phyloP scores from a whole-genome alignment of 2,329 filamentous ascomycete genomes.

The Fusarium piperis region DNA sequence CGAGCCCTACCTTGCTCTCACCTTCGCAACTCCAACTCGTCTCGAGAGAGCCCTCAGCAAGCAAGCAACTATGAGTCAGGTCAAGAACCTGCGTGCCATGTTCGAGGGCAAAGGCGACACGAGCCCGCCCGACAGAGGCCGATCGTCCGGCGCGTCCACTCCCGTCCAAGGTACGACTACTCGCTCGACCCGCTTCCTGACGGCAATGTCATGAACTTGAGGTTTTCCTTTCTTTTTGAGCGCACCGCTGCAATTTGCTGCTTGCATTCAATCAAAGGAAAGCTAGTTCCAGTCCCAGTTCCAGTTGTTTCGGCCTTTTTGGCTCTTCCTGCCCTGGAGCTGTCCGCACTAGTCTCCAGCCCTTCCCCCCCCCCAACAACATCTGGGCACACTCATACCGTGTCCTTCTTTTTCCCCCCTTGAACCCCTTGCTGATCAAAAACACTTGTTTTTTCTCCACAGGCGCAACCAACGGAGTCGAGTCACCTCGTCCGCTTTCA shows the following conservation, averaged over 20 bases:
- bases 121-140: conserved; percentile 74
- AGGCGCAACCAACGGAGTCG: conserved; percentile 50
- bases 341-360: conserved; percentile 27
- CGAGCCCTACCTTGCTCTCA: conserved; percentile 40
- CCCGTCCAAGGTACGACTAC: conserved; percentile 42
- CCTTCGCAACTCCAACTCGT: conserved; percentile 7
- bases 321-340: conserved; percentile 27
- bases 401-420: conserved; percentile 30
- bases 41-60: conserved; percentile 29
- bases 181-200: conserved; percentile 6
- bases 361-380: not conserved
- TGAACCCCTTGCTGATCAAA: conserved; percentile 36
- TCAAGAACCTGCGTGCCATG: conserved; percentile 81
- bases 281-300: conserved; percentile 4
- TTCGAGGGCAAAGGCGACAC: conserved; percentile 78
- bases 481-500: conserved; percentile 73
- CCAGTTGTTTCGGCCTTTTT: not conserved
- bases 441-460: conserved; percentile 26
- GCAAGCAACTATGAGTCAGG: conserved; percentile 67
- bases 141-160: conserved; percentile 67
- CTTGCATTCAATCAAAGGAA: conserved; percentile 13
- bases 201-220: conserved; percentile 6
- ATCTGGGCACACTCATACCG: conserved; percentile 18
- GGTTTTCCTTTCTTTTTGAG: conserved; percentile 13
- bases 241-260: conserved; percentile 18